Percentiles rank a stretch among this genome's conserved stretches.
phyloP scores from a whole-genome alignment of 495 filamentous ascomycete species.

The Neurospora tetrasperma region DNA sequence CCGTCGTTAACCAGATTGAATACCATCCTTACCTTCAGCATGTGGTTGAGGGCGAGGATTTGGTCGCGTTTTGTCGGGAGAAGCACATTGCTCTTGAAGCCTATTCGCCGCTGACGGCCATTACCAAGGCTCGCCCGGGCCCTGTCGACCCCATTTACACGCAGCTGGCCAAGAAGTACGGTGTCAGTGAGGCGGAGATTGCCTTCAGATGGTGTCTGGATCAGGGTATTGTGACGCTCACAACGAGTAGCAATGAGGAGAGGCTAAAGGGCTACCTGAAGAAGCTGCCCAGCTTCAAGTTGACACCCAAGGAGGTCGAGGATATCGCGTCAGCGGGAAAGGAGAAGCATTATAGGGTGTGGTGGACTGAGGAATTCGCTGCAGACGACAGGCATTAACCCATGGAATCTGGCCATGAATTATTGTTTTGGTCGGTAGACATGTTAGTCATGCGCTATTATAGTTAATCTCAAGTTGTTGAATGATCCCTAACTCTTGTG shows the following conservation, averaged over 20 bases:
- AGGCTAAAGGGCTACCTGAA: constrained; percentile 56
- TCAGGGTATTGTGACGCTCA: constrained; percentile 65
- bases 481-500: neutral
- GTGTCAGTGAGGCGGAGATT: constrained; percentile 58
- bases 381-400: constrained; percentile 46
- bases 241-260: constrained; percentile 65
- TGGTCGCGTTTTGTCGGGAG: constrained; percentile 54
- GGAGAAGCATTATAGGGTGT: constrained; percentile 59
- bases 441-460: neutral
- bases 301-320: constrained; percentile 61
- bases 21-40: constrained; percentile 84
- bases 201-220: constrained; percentile 70
- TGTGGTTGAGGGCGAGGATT: constrained; percentile 22
- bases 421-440: neutral
- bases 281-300: constrained; percentile 49
- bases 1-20: constrained; percentile 80
- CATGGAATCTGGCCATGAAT: neutral
- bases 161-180: constrained; percentile 64
- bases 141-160: constrained; percentile 55
- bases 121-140: constrained; percentile 55
- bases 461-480: neutral
- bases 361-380: constrained; percentile 53
- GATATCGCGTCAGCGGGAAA: constrained; percentile 51
- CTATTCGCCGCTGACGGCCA: constrained; percentile 58
- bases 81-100: constrained; percentile 59